Evolutionary conservation across 1,284 basidiomycete genomes (phyloP).

Genomic region (Fomes fomentarius): DNA sequence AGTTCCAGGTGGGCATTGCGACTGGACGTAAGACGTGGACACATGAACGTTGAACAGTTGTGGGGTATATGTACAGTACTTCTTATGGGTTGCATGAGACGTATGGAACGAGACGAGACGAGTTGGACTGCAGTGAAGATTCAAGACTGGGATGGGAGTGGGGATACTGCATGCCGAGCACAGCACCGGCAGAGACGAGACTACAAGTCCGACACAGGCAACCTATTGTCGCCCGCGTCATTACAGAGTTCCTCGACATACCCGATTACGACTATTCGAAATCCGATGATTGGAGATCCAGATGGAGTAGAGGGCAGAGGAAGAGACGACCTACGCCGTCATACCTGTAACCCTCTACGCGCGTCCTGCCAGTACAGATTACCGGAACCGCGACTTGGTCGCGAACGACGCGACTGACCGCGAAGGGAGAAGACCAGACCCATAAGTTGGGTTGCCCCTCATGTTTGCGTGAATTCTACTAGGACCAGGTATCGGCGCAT

Average conservation of each 20-base stretch:
- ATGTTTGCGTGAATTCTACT: no score
- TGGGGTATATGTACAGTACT: constrained; percentile 4
- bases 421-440: background rate
- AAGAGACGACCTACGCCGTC: constrained; percentile 15
- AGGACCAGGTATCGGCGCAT: background rate
- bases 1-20: no score
- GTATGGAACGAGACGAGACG: background rate
- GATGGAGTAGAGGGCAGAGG: background rate
- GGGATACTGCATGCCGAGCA: background rate
- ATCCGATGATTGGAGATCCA: background rate
- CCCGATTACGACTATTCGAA: background rate
- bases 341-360: background rate
- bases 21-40: background rate
- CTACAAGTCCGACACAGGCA: constrained; percentile 17
- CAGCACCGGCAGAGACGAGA: background rate
- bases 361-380: background rate
- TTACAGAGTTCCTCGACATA: background rate
- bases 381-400: constrained; percentile 20
- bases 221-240: constrained; percentile 19
- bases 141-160: no score
- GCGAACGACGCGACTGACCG: constrained; percentile 1
- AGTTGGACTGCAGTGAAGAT: no score
- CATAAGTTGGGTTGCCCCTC: background rate
- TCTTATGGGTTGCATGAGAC: background rate
- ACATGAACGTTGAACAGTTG: background rate